Base-by-base conservation (phyloP, 768 basidiomycete genomes). In the Pleurotus citrinopileatus region DNA sequence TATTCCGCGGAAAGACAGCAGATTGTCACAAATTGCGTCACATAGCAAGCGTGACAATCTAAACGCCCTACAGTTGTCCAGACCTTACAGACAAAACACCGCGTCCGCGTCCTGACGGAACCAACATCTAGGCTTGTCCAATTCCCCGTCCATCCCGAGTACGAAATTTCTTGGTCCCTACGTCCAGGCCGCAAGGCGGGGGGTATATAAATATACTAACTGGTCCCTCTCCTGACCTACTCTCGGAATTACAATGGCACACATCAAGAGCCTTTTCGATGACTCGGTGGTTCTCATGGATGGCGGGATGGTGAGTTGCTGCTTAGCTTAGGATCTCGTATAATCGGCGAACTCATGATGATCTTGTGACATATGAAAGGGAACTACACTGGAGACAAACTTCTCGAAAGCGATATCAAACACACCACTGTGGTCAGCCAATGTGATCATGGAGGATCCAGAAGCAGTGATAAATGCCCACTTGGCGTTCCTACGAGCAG, bases 341-440 rank as follows among this genome's bases (percentile, higher is more conserved):
- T 7, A n/a, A 36, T 36, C n/a, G 22, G 36, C 10, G 52, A 28
- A 6, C 25, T n/a, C n/a, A n/a, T n/a, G n/a, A n/a, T n/a, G n/a
- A 42, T 20, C 6, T 27, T 42, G 22, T 38, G 4, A 17, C 28
- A 50, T 19, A 42, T 22, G 53, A 40, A 22, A 89, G 88, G 87
- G 87, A 36, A 81, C 82, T 5, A 81, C 77, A 0, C 70, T 88
- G 17, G 84, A 87, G 60, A 75, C 77, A 42, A 63, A 72, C 20
- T 73, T 80, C 61, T 65, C 72, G 34, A 54, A 75, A 28, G 69
- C 78, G 56, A 78, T 82, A 42, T 72, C 81, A 1, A 65, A 77
- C 28, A 77, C 79, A 1, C 76, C 84, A 2, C 67, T 93, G 20
- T 92, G 90, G 91, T 91, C 89, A 12, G 81, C 84, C 0, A 77